Evolutionary conservation across 164 flowering plant species (phyloP), one percentile per base, ranked within the genome.

Genomic region (Vitis amurensis): DNA sequence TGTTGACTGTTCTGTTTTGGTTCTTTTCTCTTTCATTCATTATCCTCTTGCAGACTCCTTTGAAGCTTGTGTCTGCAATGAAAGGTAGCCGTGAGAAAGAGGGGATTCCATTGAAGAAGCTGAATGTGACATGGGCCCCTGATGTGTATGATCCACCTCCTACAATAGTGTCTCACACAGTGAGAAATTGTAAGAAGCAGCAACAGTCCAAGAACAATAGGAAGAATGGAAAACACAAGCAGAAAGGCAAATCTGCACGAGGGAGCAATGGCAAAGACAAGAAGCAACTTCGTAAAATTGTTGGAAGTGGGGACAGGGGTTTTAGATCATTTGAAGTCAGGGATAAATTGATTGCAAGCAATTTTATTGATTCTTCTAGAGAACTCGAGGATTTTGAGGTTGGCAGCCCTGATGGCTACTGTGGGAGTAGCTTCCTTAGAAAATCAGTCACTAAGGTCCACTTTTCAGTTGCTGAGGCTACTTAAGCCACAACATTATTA

Each of bases 121-220:
- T 89, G 65, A 69, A 70, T 3, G 94, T 93, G 60, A 74, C 76
- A 8, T 93, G 98, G 98, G 91, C 97, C 6, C 83, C 91, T 13
- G 98, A 91, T 74, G 98, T 93, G 56, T 85, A 89, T 70, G 98
- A 93, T 73, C 98, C 98, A 49, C 76, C 78, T 59, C 82, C 87
- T 1, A 87, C 88, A 23, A 67, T 86, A 3, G 15, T 84, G 2
- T 86, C 89, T 0, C 96, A 86, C 57, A 61, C 83, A 0, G 85
- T 81, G 48, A 85, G 65, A 64, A 73, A 13, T 13, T 17, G 77
- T 72, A 74, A 80, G 72, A 73, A 68, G 69, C 81, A 77, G 64
- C 76, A 79, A 67, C 80, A 68, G 59, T 61, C 79, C 19, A 78
- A 69, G 64, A 68, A 73, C 31, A 63, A 64, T 71, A 89, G 84